These are phyloP conservation scores for Gastrodia elata DNA, from an alignment of 106 monocot genomes.

Conservation along the genomic window DNA sequence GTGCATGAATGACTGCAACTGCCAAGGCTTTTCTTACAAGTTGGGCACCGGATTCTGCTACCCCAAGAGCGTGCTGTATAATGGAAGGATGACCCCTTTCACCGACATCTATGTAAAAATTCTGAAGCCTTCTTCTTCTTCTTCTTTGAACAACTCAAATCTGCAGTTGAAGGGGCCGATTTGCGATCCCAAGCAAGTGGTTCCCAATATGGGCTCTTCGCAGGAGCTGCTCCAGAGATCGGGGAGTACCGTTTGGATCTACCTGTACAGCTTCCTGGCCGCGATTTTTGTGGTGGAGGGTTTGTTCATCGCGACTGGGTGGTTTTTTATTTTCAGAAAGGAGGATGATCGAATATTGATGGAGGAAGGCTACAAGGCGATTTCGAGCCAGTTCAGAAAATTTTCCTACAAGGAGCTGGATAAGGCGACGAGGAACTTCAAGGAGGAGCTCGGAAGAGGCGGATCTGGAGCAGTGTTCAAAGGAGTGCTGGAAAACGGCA, in stretches of 20 bases:
- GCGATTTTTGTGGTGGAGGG: slow-evolving; percentile 34
- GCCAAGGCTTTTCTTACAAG: slow-evolving; percentile 38
- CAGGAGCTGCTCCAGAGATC: background rate
- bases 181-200: slow-evolving; percentile 12
- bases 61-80: slow-evolving; percentile 31
- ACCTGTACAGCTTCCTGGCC: slow-evolving; percentile 28
- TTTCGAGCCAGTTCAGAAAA: slow-evolving; percentile 41
- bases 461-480: slow-evolving; percentile 57
- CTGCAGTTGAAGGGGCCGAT: background rate
- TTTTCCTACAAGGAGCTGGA: slow-evolving; percentile 45
- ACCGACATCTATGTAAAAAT: slow-evolving; percentile 39
- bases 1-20: slow-evolving; percentile 28
- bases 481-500: slow-evolving; percentile 38
- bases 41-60: slow-evolving; percentile 26
- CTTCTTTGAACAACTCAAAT: background rate
- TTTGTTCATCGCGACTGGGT: slow-evolving; percentile 32
- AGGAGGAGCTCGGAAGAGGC: slow-evolving; percentile 43
- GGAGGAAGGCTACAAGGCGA: slow-evolving; percentile 44
- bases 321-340: slow-evolving; percentile 38
- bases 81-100: slow-evolving; percentile 20
- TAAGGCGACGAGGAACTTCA: slow-evolving; percentile 36
- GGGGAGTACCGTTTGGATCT: slow-evolving; percentile 13
- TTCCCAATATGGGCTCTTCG: background rate
- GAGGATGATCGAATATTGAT: slow-evolving; percentile 2
- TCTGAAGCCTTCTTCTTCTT: background rate